Evolutionary conservation across 176 grass and related monocot genomes (phyloP).

Genomic region (Rhipidocladum racemiflorum): DNA sequence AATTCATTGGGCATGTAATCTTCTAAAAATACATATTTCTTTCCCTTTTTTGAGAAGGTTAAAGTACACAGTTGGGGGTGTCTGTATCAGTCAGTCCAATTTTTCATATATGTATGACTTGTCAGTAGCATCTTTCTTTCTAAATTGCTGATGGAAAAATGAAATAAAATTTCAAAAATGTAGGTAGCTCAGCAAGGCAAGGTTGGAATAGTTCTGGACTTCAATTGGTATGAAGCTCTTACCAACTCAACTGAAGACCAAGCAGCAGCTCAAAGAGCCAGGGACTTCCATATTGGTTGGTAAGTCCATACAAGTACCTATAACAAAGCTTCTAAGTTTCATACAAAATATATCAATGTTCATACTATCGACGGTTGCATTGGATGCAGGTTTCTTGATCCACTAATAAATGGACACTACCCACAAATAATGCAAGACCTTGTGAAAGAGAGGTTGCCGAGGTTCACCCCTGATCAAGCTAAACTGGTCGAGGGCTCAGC

Average conservation of each 20-base stretch:
- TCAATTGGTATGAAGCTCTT: constrained; percentile 67
- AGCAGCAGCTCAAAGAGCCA: constrained; percentile 82
- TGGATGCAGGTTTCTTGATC: constrained; percentile 67
- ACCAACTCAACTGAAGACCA: constrained; percentile 60
- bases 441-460: constrained; percentile 66
- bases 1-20: background rate
- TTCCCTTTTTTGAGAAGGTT: background rate
- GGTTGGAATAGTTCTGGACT: constrained; percentile 71
- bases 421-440: constrained; percentile 64
- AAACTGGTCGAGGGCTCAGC: constrained; percentile 79
- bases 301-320: constrained; percentile 32
- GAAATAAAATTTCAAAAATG: background rate
- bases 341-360: background rate
- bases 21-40: background rate
- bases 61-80: background rate
- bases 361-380: background rate
- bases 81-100: background rate
- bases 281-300: constrained; percentile 94
- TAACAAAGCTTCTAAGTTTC: background rate
- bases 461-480: constrained; percentile 61
- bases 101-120: background rate
- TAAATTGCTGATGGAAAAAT: constrained; percentile 7
- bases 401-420: constrained; percentile 70
- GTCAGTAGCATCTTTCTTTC: background rate
- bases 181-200: constrained; percentile 58